These are phyloP conservation scores for Fusarium protoensiforme DNA, from an alignment of 2,329 filamentous ascomycete species.

Conservation along the genomic window DNA sequence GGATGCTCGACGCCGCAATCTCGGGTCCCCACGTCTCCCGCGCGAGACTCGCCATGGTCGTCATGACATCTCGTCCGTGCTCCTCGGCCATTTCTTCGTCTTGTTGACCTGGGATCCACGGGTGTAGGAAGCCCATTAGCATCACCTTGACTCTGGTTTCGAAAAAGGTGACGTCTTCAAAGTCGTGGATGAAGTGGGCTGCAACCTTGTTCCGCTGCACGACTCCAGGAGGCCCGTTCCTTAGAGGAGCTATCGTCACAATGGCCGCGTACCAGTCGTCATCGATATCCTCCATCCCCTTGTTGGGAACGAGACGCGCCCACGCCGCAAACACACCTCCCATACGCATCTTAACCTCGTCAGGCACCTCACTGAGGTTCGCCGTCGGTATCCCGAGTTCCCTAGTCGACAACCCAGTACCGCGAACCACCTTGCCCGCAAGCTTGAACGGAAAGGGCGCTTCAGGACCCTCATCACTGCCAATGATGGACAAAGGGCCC, in stretches of 20 bases:
- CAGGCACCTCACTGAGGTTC: constrained; percentile 63
- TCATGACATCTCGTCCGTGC: constrained; percentile 54
- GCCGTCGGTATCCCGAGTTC: constrained; percentile 64
- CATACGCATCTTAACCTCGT: constrained; percentile 64
- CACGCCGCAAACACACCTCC: constrained; percentile 74
- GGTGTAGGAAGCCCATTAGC: constrained; percentile 69
- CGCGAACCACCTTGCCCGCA: constrained; percentile 57
- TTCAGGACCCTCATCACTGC: constrained; percentile 62
- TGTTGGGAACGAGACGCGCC: constrained; percentile 57
- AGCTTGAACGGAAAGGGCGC: constrained; percentile 66
- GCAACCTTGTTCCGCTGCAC: constrained; percentile 62
- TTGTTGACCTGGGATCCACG: constrained; percentile 30
- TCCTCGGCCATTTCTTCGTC: constrained; percentile 43
- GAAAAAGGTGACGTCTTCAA: constrained; percentile 55
- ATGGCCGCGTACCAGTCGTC: constrained; percentile 69
- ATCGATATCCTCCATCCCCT: constrained; percentile 47
- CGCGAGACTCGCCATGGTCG: constrained; percentile 58
- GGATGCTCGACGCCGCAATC: constrained; percentile 51
- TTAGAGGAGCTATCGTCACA: constrained; percentile 65
- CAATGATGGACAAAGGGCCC: constrained; percentile 53
- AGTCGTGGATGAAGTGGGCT: constrained; percentile 65
- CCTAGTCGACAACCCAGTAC: constrained; percentile 53
- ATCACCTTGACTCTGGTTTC: constrained; percentile 61
- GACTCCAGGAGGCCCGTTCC: constrained; percentile 57
- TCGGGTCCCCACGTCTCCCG: constrained; percentile 58